Evolutionary conservation across 768 basidiomycete genomes (phyloP).

Genomic region (Tulasnella sp.): DNA sequence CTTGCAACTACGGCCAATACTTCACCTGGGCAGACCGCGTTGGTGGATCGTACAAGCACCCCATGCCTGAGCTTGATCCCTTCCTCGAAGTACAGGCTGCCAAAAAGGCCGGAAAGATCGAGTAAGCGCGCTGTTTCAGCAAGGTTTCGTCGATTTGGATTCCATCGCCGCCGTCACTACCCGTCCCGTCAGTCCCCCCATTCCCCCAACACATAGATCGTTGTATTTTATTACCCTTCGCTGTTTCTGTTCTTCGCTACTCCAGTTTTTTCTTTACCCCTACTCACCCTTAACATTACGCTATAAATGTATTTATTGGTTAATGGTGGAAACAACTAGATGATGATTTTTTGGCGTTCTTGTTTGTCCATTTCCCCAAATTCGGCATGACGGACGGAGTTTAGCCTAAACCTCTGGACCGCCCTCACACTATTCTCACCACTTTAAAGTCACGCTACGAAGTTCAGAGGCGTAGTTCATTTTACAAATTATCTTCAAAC

Average conservation of each 20-base stretch:
- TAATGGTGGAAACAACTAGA: not conserved
- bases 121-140: not conserved
- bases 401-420: not conserved
- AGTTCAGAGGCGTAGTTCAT: not conserved
- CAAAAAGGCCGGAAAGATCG: constrained; percentile 23
- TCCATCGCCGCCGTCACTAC: not conserved
- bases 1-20: constrained; percentile 94
- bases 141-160: no score
- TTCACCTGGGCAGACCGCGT: constrained; percentile 90
- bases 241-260: not conserved
- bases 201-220: no score
- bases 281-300: not conserved
- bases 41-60: constrained; percentile 83
- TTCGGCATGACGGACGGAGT: not conserved
- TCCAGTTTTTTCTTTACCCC: not conserved
- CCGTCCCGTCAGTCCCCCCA: not conserved
- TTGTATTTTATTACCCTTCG: not conserved
- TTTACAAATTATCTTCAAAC: not conserved
- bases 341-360: not conserved
- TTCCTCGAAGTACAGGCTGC: constrained; percentile 54
- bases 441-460: not conserved
- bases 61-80: constrained; percentile 76
- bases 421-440: not conserved
- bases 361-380: not conserved
- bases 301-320: not conserved